Evolutionary conservation across 1,139 yeast species (phyloP), one percentile per base, ranked within the genome.

Genomic region (Hansenula lynferdii): DNA sequence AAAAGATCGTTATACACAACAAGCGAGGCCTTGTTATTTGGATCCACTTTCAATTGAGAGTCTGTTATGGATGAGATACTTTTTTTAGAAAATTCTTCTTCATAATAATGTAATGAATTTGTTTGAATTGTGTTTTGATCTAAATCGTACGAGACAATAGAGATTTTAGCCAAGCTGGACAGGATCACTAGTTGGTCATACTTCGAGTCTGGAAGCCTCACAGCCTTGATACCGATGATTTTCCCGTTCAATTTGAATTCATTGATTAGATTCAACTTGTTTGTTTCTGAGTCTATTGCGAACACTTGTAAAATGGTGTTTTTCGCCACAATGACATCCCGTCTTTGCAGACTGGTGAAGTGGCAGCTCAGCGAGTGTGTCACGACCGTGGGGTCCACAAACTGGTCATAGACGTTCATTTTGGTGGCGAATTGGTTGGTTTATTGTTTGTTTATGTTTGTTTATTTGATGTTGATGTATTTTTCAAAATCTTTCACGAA

Each of bases 101-200:
- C 97, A 59, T 90, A 92, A 58, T 76, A 87, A 61, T 92, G 99
- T 40, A 92, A 67, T 37, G 96, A 85, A 4, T 79, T 72, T 0
- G 97, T 87, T 16, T 74, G 67, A n/a, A 92, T 69, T 1, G 72
- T 53, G 44, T 76, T 69, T 14, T 56, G 58, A 8, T 56, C 61
- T 10, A 64, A 63, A 54, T 87, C 83, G 89, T 96, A 92, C 43
- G 72, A 70, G 21, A 92, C 64, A 29, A 90, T 63, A 1, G 95
- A 84, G 38, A 87, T 58, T 58, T 90, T 90, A 20, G 97, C 96
- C 41, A 66, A 67, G 45, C 80, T 76, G 28, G 95, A 85, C 11
- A 89, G 67, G 3, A 92, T 68, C 6, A 84, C 60, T 29, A 92
- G 53, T 47, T 77, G 80, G 50, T 86, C 90, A 39, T 75, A 58